Evolutionary conservation across 2,329 filamentous ascomycete species (phyloP), one percentile per base, ranked within the genome.

Genomic region (Colletotrichum aenigma): DNA sequence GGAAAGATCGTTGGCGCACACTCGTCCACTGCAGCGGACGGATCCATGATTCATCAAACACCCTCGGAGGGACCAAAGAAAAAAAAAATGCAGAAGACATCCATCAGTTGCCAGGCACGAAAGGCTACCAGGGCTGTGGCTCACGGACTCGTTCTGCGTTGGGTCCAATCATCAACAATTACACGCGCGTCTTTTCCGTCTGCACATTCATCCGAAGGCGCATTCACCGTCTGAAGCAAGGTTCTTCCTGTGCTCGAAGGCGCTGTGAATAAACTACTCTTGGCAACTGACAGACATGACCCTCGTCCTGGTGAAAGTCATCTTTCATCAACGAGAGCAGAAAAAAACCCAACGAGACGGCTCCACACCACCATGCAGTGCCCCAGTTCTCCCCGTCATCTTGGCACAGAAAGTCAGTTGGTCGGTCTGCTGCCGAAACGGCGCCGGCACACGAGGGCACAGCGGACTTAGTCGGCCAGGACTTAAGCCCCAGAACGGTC

Each of bases 1-100:
- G 73, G 70, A 72, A 72, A 67, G 30, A 75, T 67, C 55, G 69
- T 73, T 75, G 73, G 70, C 26, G 70, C 64, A 73, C 34, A 61
- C 55, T 68, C 73, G n/a, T 38, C 72, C 61, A 64, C 26, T 62
- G 62, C n/a, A 56, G 69, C 58, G 32, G 26, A 68, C 26, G 70
- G 56, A 48, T 67, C 73, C 70, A 68, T 75, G 73, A 75, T 75
- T 67, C 56, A 75, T 73, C 70, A 65, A 58, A 73, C 56, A 64
- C n/a, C 52, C 58, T 43, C 32, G 26, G 21, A 48, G 18, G 26
- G 21, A 21, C n/a, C 3, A 38, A 15, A n/a, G 34, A 26, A 67
- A 55, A 60, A 55, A 55, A 52, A 69, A 65, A 69, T 34, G 38
- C 18, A 32, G 7, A 55, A 8, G 12, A 65, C 34, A 10, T 28